These are phyloP conservation scores for Termitomyces sp. DNA, from an alignment of 768 basidiomycete species.

Conservation along the genomic window DNA sequence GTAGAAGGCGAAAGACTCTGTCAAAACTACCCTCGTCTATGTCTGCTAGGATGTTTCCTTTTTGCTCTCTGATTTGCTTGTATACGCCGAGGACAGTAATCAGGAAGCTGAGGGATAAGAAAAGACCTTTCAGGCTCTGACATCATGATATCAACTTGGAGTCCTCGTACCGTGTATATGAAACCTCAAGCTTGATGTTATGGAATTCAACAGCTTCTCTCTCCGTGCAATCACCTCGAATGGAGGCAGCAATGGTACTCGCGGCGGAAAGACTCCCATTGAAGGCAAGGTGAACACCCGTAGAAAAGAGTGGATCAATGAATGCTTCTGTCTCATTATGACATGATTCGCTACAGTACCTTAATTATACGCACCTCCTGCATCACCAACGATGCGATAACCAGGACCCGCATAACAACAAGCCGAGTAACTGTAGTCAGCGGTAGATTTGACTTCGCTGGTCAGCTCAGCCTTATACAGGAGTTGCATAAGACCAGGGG, in stretches of 20 bases:
- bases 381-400: slow-evolving; percentile 29
- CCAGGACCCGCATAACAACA: background rate
- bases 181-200: slow-evolving; percentile 18
- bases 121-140: slow-evolving; percentile 8
- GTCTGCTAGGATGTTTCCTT: slow-evolving; percentile 25
- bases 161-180: slow-evolving; percentile 21
- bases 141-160: background rate
- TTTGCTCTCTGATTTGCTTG: slow-evolving; percentile 34
- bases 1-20: slow-evolving; percentile 29
- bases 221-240: no score
- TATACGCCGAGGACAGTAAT: slow-evolving; percentile 35
- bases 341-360: background rate
- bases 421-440: background rate
- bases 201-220: slow-evolving; percentile 19
- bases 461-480: background rate
- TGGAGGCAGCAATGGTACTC: background rate
- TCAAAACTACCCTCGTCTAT: slow-evolving; percentile 35
- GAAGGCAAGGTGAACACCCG: slow-evolving; percentile 29
- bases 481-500: background rate
- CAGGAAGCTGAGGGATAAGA: background rate
- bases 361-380: slow-evolving; percentile 23
- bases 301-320: slow-evolving; percentile 35
- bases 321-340: slow-evolving; percentile 24
- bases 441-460: background rate
- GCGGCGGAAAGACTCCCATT: slow-evolving; percentile 27